These are phyloP conservation scores for Wickerhamomyces canadensis DNA, from an alignment of 805 yeast genomes.

Conservation along the genomic window DNA sequence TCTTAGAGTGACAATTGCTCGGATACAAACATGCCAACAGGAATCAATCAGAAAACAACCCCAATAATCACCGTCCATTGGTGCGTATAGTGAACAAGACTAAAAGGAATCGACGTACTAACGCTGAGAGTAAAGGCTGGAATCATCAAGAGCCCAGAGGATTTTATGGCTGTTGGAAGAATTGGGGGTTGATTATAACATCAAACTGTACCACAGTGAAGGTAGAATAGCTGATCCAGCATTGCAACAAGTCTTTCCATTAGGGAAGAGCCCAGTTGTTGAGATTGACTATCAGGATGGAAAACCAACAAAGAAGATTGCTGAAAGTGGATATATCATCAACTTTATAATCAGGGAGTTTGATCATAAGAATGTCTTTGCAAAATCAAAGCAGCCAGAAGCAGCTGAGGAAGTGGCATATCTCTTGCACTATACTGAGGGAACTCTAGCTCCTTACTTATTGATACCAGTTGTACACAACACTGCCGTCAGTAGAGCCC, in stretches of 20 bases:
- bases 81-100: background rate
- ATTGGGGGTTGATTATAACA: conserved; percentile 47
- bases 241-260: conserved; percentile 48
- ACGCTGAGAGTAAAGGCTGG: conserved; percentile 28
- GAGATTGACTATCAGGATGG: conserved; percentile 35
- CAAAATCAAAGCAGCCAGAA: conserved; percentile 31
- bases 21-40: too few species aligned
- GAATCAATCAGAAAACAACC: too few species aligned
- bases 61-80: background rate
- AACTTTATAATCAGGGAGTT: conserved; percentile 45
- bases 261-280: conserved; percentile 60
- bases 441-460: conserved; percentile 48
- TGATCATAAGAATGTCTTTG: conserved; percentile 37
- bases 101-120: background rate
- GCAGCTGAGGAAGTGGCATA: conserved; percentile 43
- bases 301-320: conserved; percentile 28
- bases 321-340: conserved; percentile 58
- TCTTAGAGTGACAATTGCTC: too few species aligned
- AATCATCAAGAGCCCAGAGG: conserved; percentile 54
- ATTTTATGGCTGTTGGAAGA: conserved; percentile 63
- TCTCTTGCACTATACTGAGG: conserved; percentile 56
- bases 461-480: conserved; percentile 31
- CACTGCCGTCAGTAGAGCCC: conserved; percentile 36
- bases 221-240: conserved; percentile 45
- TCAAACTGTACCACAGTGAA: conserved; percentile 46